A percentile compares a stretch with the other conserved stretches of the same genome.
Conservation (phyloP, 805 yeast species). For the Candida broadrunensis region DNA sequence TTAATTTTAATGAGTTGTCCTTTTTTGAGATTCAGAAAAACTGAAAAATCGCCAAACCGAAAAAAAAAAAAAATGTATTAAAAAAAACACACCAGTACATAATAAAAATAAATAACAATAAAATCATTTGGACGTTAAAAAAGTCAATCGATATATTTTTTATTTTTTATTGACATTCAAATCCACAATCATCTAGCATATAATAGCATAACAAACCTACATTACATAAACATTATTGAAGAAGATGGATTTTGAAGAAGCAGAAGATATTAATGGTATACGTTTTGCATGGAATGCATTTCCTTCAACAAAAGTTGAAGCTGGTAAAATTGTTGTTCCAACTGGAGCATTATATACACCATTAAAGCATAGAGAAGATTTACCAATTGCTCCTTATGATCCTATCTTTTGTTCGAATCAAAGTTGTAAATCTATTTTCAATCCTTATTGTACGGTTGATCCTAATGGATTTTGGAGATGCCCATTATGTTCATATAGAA, state of each 20-base stretch:
- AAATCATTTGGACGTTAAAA: too few species aligned
- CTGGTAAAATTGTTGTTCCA: slow-evolving; percentile 89
- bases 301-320: slow-evolving; percentile 86
- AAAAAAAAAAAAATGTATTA: too few species aligned
- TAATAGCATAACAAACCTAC: too few species aligned
- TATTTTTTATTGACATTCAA: too few species aligned
- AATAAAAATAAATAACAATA: too few species aligned
- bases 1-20: too few species aligned
- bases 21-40: too few species aligned
- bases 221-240: too few species aligned
- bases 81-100: too few species aligned
- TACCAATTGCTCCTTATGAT: slow-evolving; percentile 51
- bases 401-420: slow-evolving; percentile 54
- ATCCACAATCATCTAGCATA: too few species aligned
- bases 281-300: slow-evolving; percentile 61
- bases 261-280: slow-evolving; percentile 44
- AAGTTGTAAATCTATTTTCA: slow-evolving; percentile 80
- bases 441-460: slow-evolving; percentile 83
- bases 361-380: slow-evolving; percentile 69
- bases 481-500: slow-evolving; percentile 75
- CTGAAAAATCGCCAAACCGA: too few species aligned
- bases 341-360: slow-evolving; percentile 96
- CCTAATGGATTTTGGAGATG: slow-evolving; percentile 82
- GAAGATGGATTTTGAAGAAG: slow-evolving; percentile 42
- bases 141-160: too few species aligned